These are phyloP conservation scores for Glaciozyma martinii DNA, from an alignment of 768 basidiomycete species.

Conservation along the genomic window DNA sequence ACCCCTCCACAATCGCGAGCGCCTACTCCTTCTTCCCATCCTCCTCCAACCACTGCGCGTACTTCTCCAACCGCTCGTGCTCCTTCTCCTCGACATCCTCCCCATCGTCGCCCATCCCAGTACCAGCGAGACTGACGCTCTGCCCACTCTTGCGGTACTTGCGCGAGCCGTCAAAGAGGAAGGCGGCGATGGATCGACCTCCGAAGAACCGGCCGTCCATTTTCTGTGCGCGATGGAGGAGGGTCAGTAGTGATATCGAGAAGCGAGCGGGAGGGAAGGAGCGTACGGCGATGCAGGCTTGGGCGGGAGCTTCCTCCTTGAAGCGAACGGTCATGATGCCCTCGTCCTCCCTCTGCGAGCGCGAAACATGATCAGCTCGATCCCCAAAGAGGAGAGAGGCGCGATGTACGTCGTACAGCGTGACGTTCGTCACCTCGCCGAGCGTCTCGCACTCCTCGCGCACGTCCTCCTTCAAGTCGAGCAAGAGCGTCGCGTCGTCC, in stretches of 20 bases:
- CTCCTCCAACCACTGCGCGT: slow-evolving; percentile 29
- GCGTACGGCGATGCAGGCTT: slow-evolving; percentile 78
- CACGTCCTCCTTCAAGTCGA: slow-evolving; percentile 94
- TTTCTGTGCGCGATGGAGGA: slow-evolving; percentile 49
- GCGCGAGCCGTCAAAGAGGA: slow-evolving; percentile 61
- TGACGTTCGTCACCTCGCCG: slow-evolving; percentile 91
- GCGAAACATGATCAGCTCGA: neutral
- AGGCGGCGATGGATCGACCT: slow-evolving; percentile 71
- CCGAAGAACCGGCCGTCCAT: slow-evolving; percentile 91
- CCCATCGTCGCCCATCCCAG: neutral
- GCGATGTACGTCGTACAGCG: slow-evolving; percentile 72
- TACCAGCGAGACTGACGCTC: slow-evolving; percentile 6
- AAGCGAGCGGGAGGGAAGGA: slow-evolving; percentile 4
- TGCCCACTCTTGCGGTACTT: slow-evolving; percentile 23
- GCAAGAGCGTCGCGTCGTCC: slow-evolving; percentile 69
- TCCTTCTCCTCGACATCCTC: slow-evolving; percentile 11
- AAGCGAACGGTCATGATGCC: slow-evolving; percentile 97
- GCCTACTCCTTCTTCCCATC: slow-evolving; percentile 8
- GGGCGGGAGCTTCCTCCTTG: slow-evolving; percentile 79
- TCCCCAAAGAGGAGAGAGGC: neutral
- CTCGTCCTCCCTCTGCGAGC: slow-evolving; percentile 69
- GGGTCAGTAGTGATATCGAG: neutral
- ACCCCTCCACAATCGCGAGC: neutral
- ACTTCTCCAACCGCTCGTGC: slow-evolving; percentile 22
- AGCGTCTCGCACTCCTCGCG: slow-evolving; percentile 81